A percentile compares a stretch with the other conserved stretches of the same genome.
These are phyloP conservation scores for Aegle marmelos DNA, from an alignment of 345 rosid genomes.

Conservation along the genomic window DNA sequence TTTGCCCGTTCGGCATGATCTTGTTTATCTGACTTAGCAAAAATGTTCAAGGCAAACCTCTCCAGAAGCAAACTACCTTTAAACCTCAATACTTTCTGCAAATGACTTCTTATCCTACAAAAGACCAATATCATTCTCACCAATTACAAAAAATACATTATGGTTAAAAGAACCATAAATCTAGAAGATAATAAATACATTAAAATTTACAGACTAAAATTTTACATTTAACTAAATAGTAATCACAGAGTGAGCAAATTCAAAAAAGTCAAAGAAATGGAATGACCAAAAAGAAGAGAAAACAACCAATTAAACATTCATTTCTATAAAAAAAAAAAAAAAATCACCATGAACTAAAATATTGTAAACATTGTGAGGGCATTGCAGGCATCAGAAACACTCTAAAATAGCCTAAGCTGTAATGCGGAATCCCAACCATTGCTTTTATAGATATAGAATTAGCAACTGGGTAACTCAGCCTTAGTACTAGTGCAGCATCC, in stretches of 20 bases:
- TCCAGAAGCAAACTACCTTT: slow-evolving; percentile 79
- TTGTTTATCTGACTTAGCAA: slow-evolving; percentile 95
- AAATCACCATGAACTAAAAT: background rate
- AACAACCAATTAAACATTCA: background rate
- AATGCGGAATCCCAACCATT: slow-evolving; percentile 30
- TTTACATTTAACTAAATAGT: background rate
- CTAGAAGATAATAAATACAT: background rate
- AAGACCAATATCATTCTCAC: slow-evolving; percentile 2
- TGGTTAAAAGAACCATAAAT: background rate
- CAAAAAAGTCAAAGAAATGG: background rate
- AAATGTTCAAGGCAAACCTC: slow-evolving; percentile 84
- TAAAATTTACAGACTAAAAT: background rate
- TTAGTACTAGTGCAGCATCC: slow-evolving; percentile 23
- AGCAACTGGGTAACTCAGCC: slow-evolving; percentile 21
- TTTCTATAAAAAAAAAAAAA: background rate
- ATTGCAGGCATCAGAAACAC: slow-evolving; percentile 31
- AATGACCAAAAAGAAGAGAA: background rate
- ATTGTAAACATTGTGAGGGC: slow-evolving; percentile 18
- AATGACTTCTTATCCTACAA: slow-evolving; percentile 85
- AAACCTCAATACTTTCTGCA: too few species aligned
- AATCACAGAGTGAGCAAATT: background rate
- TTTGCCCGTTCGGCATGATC: slow-evolving; percentile 92
- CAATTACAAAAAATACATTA: background rate
- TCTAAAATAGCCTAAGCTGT: slow-evolving; percentile 22
- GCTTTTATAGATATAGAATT: slow-evolving; percentile 21